Percentiles rank a stretch among this genome's conserved stretches.
phyloP scores from a whole-genome alignment of 1,139 yeast genomes.

The Pichia sp. region DNA sequence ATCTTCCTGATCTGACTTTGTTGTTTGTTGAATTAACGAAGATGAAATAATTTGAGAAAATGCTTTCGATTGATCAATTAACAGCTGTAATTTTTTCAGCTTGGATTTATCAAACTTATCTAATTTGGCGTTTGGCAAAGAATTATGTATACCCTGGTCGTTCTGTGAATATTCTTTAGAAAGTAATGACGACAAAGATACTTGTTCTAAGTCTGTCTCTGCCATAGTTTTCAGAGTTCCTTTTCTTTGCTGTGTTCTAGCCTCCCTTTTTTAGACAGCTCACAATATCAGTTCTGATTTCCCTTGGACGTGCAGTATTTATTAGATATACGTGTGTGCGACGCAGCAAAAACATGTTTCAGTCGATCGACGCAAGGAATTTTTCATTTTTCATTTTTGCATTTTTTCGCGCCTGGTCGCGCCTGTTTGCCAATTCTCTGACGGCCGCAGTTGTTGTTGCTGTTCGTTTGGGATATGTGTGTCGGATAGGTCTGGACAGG shows the following conservation, averaged over 20 bases:
- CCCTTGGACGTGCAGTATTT: not conserved
- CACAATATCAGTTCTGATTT: not conserved
- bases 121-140: not conserved
- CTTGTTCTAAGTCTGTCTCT: too few species aligned
- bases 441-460: not conserved
- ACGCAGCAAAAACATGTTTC: too few species aligned
- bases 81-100: conserved; percentile 14
- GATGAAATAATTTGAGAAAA: conserved; percentile 19
- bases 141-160: not conserved
- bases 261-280: too few species aligned
- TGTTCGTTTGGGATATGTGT: too few species aligned
- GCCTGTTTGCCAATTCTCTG: too few species aligned
- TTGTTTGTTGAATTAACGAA: conserved; percentile 9
- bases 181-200: conserved; percentile 5
- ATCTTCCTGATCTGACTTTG: not conserved
- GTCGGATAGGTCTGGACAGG: too few species aligned
- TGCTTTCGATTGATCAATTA: conserved; percentile 20
- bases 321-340: too few species aligned
- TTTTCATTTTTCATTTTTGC: too few species aligned
- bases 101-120: conserved; percentile 11
- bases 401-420: too few species aligned
- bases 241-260: too few species aligned
- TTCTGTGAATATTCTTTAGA: conserved; percentile 2
- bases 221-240: too few species aligned
- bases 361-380: conserved; percentile 6